Conservation (phyloP, 768 basidiomycete genomes). For the Nevesoporus exiguus region DNA sequence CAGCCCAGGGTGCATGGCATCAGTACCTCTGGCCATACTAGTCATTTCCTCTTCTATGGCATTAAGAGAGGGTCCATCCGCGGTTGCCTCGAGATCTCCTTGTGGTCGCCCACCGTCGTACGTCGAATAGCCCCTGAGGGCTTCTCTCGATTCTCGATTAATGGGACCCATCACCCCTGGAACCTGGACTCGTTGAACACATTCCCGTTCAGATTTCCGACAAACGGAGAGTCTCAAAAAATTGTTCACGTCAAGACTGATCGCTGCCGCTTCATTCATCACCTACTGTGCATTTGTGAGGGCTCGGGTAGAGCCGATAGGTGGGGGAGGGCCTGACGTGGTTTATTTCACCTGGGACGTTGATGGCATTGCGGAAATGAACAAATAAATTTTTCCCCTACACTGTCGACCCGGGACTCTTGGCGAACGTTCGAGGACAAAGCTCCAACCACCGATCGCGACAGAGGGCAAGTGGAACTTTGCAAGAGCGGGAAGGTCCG, state of each 20-base stretch:
- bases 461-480: not conserved
- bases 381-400: conserved; percentile 26
- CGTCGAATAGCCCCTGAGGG: not conserved
- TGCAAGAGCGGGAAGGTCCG: not conserved
- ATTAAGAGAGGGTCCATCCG: conserved; percentile 8
- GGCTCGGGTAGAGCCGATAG: conserved; percentile 5
- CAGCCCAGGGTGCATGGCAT: conserved; percentile 9
- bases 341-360: conserved; percentile 22
- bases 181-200: not conserved
- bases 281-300: conserved; percentile 1
- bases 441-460: conserved; percentile 16
- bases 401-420: conserved; percentile 16
- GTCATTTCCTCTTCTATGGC: conserved; percentile 14
- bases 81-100: conserved; percentile 28
- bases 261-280: conserved; percentile 20
- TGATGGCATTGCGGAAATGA: conserved; percentile 29
- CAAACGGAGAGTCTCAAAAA: conserved; percentile 3
- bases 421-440: conserved; percentile 8
- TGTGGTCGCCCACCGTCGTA: conserved; percentile 14
- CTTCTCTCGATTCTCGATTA: conserved; percentile 23
- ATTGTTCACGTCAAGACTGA: conserved; percentile 10
- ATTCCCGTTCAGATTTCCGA: conserved; percentile 15
- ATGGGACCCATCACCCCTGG: conserved; percentile 15
- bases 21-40: conserved; percentile 1
- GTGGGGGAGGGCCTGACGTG: conserved; percentile 10